phyloP scores from a whole-genome alignment of 345 rosid genomes.

The Draba incana region DNA sequence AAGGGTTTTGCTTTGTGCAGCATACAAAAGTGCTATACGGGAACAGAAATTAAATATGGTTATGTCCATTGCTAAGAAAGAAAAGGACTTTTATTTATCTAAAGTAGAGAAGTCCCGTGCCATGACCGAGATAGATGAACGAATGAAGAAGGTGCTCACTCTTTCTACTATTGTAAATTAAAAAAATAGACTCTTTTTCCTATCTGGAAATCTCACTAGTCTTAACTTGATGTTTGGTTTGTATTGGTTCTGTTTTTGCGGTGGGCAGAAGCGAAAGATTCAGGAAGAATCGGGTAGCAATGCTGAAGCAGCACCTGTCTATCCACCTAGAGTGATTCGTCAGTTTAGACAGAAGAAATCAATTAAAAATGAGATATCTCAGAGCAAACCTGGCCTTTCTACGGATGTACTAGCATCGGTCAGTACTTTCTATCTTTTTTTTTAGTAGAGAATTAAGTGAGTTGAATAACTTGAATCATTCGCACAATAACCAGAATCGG shows the following conservation, averaged over 20 bases:
- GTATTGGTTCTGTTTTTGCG: constrained; percentile 28
- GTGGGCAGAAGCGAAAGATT: constrained; percentile 67
- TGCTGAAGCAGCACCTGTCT: constrained; percentile 41
- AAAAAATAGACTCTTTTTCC: neutral
- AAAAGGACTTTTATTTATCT: constrained; percentile 78
- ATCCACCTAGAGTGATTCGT: constrained; percentile 55
- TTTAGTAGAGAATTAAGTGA: constrained; percentile 9
- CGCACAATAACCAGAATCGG: neutral
- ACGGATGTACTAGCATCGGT: constrained; percentile 71
- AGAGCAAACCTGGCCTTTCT: constrained; percentile 66
- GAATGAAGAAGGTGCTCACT: constrained; percentile 70
- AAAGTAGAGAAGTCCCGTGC: constrained; percentile 80
- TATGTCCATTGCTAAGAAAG: constrained; percentile 89
- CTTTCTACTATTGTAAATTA: neutral
- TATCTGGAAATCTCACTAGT: neutral
- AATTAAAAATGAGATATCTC: constrained; percentile 48
- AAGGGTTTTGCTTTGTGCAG: constrained; percentile 50
- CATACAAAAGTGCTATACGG: constrained; percentile 74
- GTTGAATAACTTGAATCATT: neutral
- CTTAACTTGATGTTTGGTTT: constrained; percentile 14
- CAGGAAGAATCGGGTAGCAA: constrained; percentile 48
- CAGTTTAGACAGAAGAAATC: constrained; percentile 75
- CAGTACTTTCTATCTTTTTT: constrained; percentile 34
- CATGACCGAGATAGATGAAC: constrained; percentile 67
- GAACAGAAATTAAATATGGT: constrained; percentile 86